A percentile compares a stretch with the other conserved stretches of the same genome.
These are phyloP conservation scores for Achaetomiella virescens DNA, from an alignment of 495 filamentous ascomycete species.

Conservation along the genomic window DNA sequence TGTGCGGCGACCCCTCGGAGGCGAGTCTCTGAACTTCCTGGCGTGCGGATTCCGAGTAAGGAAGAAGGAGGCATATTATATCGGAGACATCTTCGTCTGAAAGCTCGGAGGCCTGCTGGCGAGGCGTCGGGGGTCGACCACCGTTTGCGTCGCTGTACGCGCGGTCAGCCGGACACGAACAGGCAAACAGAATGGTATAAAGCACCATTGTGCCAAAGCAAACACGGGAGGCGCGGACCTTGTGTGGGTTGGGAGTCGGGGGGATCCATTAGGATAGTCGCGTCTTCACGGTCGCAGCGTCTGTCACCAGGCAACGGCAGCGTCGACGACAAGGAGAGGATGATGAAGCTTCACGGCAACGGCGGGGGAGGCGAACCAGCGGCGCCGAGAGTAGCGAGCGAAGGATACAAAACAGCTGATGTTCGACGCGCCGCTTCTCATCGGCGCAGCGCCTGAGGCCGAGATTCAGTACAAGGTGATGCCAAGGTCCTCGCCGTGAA, in stretches of 20 bases:
- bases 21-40: constrained; percentile 56
- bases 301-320: background rate
- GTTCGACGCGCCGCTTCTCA: no score
- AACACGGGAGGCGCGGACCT: constrained; percentile 16
- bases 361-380: constrained; percentile 1
- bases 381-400: background rate
- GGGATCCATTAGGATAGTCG: constrained; percentile 22
- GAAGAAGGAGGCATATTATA: constrained; percentile 83
- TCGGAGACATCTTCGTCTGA: constrained; percentile 76
- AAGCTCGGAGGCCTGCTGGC: constrained; percentile 69
- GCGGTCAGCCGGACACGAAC: constrained; percentile 14
- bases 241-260: constrained; percentile 24
- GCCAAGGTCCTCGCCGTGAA: constrained; percentile 4
- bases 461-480: background rate
- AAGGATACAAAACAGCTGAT: background rate
- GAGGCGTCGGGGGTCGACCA: constrained; percentile 69
- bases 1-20: constrained; percentile 33
- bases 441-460: background rate
- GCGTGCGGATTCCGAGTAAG: constrained; percentile 64
- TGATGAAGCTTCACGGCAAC: constrained; percentile 7
- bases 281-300: background rate
- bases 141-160: constrained; percentile 64
- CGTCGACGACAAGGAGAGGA: background rate
- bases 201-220: background rate
- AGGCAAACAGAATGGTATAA: background rate